Conservation (phyloP, 768 basidiomycete species). For the Boletus vinaceobasis region DNA sequence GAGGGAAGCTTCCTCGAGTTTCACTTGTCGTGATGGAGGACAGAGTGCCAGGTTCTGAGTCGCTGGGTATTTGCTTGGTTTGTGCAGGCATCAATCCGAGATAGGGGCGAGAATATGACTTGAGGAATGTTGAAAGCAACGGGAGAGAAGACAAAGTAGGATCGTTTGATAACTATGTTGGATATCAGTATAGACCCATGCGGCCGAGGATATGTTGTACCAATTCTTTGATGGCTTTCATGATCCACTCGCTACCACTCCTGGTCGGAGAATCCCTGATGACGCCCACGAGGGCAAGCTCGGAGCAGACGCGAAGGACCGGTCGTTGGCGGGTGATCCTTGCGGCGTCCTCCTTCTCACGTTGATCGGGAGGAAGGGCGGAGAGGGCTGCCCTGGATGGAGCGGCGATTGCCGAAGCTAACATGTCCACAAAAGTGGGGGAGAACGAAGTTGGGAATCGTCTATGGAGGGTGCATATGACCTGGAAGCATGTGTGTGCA, state of each 20-base stretch:
- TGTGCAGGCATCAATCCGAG: constrained; percentile 67
- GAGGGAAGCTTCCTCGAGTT: constrained; percentile 39
- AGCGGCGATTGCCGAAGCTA: constrained; percentile 56
- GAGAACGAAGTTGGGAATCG: constrained; percentile 83
- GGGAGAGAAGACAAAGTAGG: constrained; percentile 85
- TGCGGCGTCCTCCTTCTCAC: constrained; percentile 87
- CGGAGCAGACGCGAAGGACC: constrained; percentile 80
- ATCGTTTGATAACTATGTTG: constrained; percentile 76
- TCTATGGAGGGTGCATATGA: constrained; percentile 84
- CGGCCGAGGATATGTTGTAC: constrained; percentile 43
- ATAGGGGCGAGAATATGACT: constrained; percentile 85
- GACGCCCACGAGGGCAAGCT: constrained; percentile 84
- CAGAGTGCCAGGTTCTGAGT: constrained; percentile 55
- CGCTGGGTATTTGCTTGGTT: constrained; percentile 56
- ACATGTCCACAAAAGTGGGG: constrained; percentile 57
- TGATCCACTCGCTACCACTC: constrained; percentile 87
- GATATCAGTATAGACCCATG: constrained; percentile 9
- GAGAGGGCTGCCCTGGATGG: constrained; percentile 56
- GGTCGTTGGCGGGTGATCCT: constrained; percentile 82
- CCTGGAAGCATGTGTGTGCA: constrained; percentile 40
- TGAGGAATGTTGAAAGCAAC: constrained; percentile 87
- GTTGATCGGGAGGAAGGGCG: constrained; percentile 67
- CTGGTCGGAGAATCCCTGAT: constrained; percentile 67
- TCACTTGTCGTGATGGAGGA: constrained; percentile 37
- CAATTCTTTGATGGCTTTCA: constrained; percentile 80